A percentile compares a stretch with the other conserved stretches of the same genome.
Evolutionary conservation across 2,329 filamentous ascomycete species (phyloP).

Genomic region (Chalaropsis thielavioides): DNA sequence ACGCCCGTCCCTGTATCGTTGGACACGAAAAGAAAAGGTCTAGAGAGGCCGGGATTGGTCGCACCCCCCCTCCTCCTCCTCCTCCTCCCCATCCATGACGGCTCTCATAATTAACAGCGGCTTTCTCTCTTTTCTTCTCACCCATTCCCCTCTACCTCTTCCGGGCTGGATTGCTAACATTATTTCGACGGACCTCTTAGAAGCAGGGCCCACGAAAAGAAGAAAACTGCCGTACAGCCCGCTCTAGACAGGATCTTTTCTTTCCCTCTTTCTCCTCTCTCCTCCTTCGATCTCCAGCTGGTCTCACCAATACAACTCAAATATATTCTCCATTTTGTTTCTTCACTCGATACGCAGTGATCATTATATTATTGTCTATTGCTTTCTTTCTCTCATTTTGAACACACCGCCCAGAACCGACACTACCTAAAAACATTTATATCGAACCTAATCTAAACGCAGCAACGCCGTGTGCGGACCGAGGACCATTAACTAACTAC

Average conservation of each 20-base stretch:
- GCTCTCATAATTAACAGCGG: slow-evolving; percentile 2
- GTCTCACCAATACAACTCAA: slow-evolving; percentile 33
- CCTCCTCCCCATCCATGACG: not conserved
- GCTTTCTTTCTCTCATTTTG: not conserved
- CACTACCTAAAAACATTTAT: not conserved
- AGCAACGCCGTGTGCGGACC: not conserved
- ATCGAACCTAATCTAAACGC: not conserved
- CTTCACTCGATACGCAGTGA: slow-evolving; percentile 19
- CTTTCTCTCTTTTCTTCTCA: not conserved
- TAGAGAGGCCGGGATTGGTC: slow-evolving; percentile 1
- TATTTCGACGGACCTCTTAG: not conserved
- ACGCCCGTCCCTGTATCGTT: not conserved
- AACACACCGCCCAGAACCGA: not conserved
- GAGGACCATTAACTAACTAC: not conserved
- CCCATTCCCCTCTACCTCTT: slow-evolving; percentile 25
- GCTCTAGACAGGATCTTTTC: slow-evolving; percentile 18
- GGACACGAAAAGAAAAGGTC: not conserved
- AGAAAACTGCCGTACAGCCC: slow-evolving; percentile 6
- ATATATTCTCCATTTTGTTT: slow-evolving; percentile 26
- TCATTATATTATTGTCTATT: slow-evolving; percentile 5
- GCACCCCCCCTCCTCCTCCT: not conserved
- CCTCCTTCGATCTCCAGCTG: slow-evolving; percentile 37
- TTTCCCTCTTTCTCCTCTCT: slow-evolving; percentile 26
- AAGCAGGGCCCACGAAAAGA: not conserved
- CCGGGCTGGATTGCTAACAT: slow-evolving; percentile 12